Evolutionary conservation across 1,139 yeast species (phyloP).

Genomic region (Suhomyces atakaporum): DNA sequence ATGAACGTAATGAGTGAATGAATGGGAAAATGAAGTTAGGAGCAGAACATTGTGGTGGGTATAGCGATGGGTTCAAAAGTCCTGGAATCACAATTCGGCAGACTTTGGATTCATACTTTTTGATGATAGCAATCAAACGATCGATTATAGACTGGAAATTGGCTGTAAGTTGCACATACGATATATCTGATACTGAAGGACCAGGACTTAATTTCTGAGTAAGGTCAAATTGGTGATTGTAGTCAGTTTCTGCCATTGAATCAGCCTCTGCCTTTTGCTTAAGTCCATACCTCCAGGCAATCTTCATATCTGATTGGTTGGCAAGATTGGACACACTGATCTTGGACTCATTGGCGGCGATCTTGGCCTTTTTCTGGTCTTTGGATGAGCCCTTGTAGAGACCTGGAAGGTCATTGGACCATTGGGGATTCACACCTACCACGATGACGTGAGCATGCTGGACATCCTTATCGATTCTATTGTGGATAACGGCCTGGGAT

Average conservation of each 20-base stretch:
- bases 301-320: conserved; percentile 55
- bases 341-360: conserved; percentile 59
- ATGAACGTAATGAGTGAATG: conserved; percentile 57
- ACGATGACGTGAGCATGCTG: conserved; percentile 64
- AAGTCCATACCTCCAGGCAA: conserved; percentile 86
- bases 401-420: conserved; percentile 82
- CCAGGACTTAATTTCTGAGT: conserved; percentile 70
- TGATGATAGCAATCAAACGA: conserved; percentile 45
- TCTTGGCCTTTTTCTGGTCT: conserved; percentile 63
- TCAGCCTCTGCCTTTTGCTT: conserved; percentile 39
- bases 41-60: conserved; percentile 54
- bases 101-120: conserved; percentile 41
- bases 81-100: conserved; percentile 75
- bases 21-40: conserved; percentile 60
- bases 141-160: conserved; percentile 28
- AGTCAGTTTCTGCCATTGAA: conserved; percentile 20
- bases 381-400: conserved; percentile 68
- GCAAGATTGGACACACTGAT: conserved; percentile 69
- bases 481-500: conserved; percentile 78
- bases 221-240: conserved; percentile 73
- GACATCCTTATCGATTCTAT: conserved; percentile 44
- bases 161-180: conserved; percentile 47
- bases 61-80: conserved; percentile 76
- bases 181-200: conserved; percentile 62
- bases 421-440: conserved; percentile 58